A percentile compares a stretch with the other conserved stretches of the same genome.
Evolutionary conservation across 106 monocot genomes (phyloP).

Genomic region (Alisma plantagoaquatica): DNA sequence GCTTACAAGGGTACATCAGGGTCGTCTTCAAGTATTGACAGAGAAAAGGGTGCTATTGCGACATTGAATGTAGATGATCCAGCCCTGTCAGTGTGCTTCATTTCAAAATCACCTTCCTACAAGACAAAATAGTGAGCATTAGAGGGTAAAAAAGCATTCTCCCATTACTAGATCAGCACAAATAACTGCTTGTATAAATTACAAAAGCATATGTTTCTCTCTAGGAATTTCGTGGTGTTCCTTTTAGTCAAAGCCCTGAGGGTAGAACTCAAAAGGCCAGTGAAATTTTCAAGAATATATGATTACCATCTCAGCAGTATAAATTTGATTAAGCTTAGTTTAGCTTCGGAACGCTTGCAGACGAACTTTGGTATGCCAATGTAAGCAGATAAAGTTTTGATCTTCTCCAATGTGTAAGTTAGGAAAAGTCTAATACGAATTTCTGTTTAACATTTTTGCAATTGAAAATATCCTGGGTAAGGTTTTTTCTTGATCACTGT

Average conservation of each 20-base stretch:
- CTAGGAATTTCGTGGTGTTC: neutral
- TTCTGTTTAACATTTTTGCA: neutral
- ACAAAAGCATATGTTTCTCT: neutral
- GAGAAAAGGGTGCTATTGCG: constrained; percentile 85
- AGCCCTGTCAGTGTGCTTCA: constrained; percentile 75
- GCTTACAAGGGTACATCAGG: constrained; percentile 14
- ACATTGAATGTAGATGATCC: constrained; percentile 80
- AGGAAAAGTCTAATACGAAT: neutral
- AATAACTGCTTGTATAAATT: no score
- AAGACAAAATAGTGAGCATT: neutral
- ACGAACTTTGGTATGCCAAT: neutral
- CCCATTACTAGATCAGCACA: neutral
- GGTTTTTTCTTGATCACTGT: no score
- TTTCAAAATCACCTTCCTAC: constrained; percentile 97
- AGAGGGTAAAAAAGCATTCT: neutral
- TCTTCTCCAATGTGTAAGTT: neutral
- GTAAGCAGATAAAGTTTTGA: neutral
- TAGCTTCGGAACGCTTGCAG: no score
- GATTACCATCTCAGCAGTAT: no score
- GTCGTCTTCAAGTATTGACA: constrained; percentile 59
- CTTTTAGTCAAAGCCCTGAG: neutral
- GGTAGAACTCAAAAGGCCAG: neutral
- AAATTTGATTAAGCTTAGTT: no score
- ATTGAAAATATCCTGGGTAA: neutral
- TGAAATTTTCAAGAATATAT: neutral